Evolutionary conservation across 2,329 filamentous ascomycete species (phyloP).

Genomic region (Cercospora berteroae): DNA sequence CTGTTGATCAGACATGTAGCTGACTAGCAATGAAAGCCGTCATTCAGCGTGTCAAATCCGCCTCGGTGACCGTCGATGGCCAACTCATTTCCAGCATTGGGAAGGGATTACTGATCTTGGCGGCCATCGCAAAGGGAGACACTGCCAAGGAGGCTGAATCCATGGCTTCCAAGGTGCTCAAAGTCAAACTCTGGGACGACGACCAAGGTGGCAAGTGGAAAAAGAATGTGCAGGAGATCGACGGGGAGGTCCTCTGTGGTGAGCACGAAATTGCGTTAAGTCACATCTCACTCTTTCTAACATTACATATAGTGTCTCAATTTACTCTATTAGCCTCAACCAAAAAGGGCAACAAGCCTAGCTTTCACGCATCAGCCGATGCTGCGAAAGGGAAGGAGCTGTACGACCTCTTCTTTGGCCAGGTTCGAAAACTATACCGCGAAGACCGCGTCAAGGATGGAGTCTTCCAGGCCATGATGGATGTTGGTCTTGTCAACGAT

Average conservation of each 20-base stretch:
- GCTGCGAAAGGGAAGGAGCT: constrained; percentile 74
- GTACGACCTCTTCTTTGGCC: constrained; percentile 79
- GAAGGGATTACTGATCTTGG: constrained; percentile 84
- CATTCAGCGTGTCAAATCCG: constrained; percentile 88
- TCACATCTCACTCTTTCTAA: constrained; percentile 8
- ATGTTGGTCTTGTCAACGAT: constrained; percentile 89
- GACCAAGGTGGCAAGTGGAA: constrained; percentile 84
- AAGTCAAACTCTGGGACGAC: constrained; percentile 89
- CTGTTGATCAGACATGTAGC: constrained; percentile 15
- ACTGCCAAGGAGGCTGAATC: constrained; percentile 83
- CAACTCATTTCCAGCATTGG: constrained; percentile 87
- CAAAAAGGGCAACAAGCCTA: constrained; percentile 94
- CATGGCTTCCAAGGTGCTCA: constrained; percentile 81
- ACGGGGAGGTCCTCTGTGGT: constrained; percentile 94
- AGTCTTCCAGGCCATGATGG: constrained; percentile 99
- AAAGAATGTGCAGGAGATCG: constrained; percentile 79
- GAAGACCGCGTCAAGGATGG: constrained; percentile 83
- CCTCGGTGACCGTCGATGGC: constrained; percentile 91
- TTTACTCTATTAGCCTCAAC: constrained; percentile 90
- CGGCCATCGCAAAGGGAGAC: constrained; percentile 85
- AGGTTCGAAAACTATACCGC: constrained; percentile 69
- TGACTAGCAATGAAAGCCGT: constrained; percentile 62
- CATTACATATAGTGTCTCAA: constrained; percentile 70
- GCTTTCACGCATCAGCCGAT: constrained; percentile 85
- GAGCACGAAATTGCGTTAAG: constrained; percentile 35